Base-by-base conservation (phyloP, 2,329 filamentous ascomycete species). In the Ophiostoma sp. region DNA sequence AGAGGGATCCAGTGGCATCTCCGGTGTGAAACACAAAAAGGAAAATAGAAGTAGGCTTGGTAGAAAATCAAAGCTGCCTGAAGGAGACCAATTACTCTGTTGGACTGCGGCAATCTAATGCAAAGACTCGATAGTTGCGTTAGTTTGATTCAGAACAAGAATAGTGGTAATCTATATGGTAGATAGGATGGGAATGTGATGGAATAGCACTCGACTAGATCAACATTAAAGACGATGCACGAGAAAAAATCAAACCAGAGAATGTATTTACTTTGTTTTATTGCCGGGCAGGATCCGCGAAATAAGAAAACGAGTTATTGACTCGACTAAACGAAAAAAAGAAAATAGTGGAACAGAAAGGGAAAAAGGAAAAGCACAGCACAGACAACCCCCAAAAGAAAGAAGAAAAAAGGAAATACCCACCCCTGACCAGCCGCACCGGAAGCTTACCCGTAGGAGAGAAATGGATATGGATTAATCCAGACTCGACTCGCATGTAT, bases 371-470 rank as follows among this genome's bases (percentile, higher is more conserved):
- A 48, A 13, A n/a, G 44, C n/a, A 31, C 27, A 31, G 27, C 27
- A 31, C 27, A 31, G 27, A 3, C 27, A 31, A 31, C 27, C 27
- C 27, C 27, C 27, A 13, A 52, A 33, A 31, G 36, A 20, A 4
- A 27, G 48, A 57, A 68, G 20, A 36, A 23, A 57, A 57, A 35
- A 27, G 31, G 57, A 31, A 54, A 4, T n/a, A n/a, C 23, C 52
- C 52, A 57, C 52, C 52, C 52, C 52, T 57, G 52, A 57, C 52
- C 52, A 57, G 52, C 52, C 23, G 52, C 52, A 57, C 52, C 52
- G 52, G 52, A 57, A 57, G 52, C 52, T 57, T 57, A 57, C 52
- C 52, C 52, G 52, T 57, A 6, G 17, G 36, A 10, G 44, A 48
- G 17, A n/a, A 48, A n/a, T 48, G 44, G 44, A 48, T 8, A 48